These are phyloP conservation scores for Aspergillus proliferans DNA, from an alignment of 2,329 filamentous ascomycete species.

Conservation along the genomic window DNA sequence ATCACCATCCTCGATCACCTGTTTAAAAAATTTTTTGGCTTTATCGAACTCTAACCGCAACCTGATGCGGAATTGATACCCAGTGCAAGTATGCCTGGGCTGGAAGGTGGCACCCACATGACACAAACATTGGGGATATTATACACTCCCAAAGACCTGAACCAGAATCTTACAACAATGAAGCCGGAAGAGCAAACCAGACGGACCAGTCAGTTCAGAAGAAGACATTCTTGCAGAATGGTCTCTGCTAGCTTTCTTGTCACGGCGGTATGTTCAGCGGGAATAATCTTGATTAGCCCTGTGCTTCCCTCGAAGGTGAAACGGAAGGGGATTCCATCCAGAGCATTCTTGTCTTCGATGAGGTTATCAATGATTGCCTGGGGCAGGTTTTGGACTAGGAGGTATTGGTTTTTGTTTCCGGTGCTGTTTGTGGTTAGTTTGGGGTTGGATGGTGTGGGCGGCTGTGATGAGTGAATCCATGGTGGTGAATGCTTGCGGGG, in stretches of 20 bases:
- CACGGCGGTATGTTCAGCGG: not conserved
- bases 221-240: not conserved
- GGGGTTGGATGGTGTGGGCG: not conserved
- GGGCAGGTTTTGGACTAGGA: not conserved
- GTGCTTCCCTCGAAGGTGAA: not conserved
- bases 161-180: no score
- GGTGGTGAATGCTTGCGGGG: not conserved
- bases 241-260: not conserved
- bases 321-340: not conserved
- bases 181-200: no score
- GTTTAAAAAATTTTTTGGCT: no score
- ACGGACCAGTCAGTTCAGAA: no score
- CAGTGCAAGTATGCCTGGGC: no score
- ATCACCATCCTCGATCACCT: no score
- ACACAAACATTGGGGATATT: no score
- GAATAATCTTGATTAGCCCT: not conserved
- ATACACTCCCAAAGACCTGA: no score
- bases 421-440: not conserved
- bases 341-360: not conserved
- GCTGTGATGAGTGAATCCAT: not conserved
- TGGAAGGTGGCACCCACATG: no score
- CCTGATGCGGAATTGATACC: no score
- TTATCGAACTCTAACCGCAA: no score
- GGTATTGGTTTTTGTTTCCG: not conserved
- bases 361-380: not conserved